Evolutionary conservation across 768 basidiomycete species (phyloP).

Genomic region (Hydnum rufescens): DNA sequence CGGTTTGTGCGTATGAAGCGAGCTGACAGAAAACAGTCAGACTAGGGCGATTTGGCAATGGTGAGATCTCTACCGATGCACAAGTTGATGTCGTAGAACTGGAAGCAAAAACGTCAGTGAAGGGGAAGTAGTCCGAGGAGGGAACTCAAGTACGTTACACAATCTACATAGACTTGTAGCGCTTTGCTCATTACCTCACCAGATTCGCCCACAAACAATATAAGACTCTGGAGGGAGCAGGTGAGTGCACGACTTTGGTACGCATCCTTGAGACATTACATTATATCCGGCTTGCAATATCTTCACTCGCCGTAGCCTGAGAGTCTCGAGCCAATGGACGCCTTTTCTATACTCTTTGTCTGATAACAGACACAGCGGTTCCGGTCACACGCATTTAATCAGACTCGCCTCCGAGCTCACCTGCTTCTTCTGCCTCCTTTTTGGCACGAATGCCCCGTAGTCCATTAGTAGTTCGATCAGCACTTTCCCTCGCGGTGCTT

Average conservation of each 20-base stretch:
- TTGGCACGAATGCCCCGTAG: conserved; percentile 64
- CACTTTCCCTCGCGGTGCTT: conserved; percentile 34
- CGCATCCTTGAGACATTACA: conserved; percentile 23
- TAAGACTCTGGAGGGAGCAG: conserved; percentile 42
- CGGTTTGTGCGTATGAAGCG: conserved; percentile 38
- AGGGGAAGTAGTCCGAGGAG: not conserved
- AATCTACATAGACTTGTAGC: conserved; percentile 59
- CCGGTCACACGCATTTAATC: not conserved
- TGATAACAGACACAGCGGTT: conserved; percentile 14
- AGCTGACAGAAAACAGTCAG: conserved; percentile 24
- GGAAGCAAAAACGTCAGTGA: not conserved
- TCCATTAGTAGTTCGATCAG: conserved; percentile 34
- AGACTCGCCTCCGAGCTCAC: conserved; percentile 19
- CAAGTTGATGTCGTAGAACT: conserved; percentile 66
- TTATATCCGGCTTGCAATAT: conserved; percentile 66
- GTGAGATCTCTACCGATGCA: not conserved
- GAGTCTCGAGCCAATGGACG: conserved; percentile 83
- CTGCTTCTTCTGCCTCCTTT: conserved; percentile 81
- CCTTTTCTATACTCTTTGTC: conserved; percentile 83
- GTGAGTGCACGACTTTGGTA: not conserved
- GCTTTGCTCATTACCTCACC: conserved; percentile 40
- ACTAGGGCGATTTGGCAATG: not conserved
- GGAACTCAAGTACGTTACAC: conserved; percentile 37
- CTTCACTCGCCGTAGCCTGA: conserved; percentile 63
- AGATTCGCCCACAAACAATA: conserved; percentile 58